phyloP scores from a whole-genome alignment of 2,329 filamentous ascomycete species.

The Cercospora citrullina region DNA sequence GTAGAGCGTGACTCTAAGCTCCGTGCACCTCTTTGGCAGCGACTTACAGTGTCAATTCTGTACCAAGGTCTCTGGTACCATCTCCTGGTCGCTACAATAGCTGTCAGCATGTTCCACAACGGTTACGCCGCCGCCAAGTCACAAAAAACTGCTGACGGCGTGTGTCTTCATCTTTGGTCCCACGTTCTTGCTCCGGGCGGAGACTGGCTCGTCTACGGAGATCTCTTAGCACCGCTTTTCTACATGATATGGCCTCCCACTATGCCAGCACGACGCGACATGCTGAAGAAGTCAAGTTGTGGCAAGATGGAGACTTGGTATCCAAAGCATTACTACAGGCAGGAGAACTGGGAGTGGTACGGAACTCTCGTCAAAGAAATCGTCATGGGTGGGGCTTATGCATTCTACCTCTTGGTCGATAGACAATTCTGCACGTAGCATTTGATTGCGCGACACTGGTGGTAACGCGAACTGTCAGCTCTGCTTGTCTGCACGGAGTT shows the following conservation, averaged over 20 bases:
- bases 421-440: background rate
- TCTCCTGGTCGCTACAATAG: constrained; percentile 1
- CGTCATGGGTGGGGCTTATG: background rate
- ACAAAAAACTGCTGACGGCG: background rate
- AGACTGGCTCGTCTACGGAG: constrained; percentile 14
- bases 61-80: constrained; percentile 16
- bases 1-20: constrained; percentile 3
- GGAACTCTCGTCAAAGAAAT: background rate
- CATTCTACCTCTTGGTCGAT: background rate
- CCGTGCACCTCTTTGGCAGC: constrained; percentile 1
- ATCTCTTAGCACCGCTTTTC: constrained; percentile 7
- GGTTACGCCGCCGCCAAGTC: background rate
- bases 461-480: background rate
- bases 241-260: constrained; percentile 9
- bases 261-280: constrained; percentile 3
- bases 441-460: background rate
- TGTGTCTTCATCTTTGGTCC: constrained; percentile 2
- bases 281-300: background rate
- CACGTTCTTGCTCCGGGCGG: constrained; percentile 11
- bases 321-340: background rate
- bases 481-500: no score
- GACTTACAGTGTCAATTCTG: background rate
- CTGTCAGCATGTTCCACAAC: background rate
- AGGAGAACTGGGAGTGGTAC: constrained; percentile 9
- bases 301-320: constrained; percentile 9